phyloP scores from a whole-genome alignment of 805 yeast genomes.

The Saccharomyces jurei region DNA sequence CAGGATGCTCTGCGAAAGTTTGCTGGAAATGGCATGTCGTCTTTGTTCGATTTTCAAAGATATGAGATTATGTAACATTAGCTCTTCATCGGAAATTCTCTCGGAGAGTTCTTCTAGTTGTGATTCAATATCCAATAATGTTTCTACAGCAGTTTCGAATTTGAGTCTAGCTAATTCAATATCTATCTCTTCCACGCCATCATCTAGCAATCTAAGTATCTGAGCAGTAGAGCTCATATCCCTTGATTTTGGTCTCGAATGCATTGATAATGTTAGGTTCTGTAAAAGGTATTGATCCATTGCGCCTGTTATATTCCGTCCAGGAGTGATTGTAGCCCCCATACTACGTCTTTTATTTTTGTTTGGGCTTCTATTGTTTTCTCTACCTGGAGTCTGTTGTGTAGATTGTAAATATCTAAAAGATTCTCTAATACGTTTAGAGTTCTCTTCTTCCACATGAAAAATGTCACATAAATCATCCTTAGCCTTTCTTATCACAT shows the following conservation, averaged over 20 bases:
- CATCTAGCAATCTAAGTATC: constrained; percentile 48
- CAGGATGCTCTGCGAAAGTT: constrained; percentile 31
- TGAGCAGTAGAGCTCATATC: constrained; percentile 39
- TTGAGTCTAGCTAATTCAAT: constrained; percentile 54
- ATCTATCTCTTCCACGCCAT: constrained; percentile 60
- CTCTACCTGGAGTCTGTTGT: constrained; percentile 30
- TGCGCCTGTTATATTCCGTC: constrained; percentile 7
- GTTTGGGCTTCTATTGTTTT: constrained; percentile 26
- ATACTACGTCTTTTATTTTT: constrained; percentile 30
- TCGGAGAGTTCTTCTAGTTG: constrained; percentile 12
- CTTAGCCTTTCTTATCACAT: constrained; percentile 52
- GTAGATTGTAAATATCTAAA: constrained; percentile 33
- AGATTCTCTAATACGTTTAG: constrained; percentile 38
- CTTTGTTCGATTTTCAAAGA: constrained; percentile 28
- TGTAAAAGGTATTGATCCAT: constrained; percentile 38
- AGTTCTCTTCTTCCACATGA: constrained; percentile 40
- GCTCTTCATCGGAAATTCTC: constrained; percentile 21
- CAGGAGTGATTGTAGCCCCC: constrained; percentile 14
- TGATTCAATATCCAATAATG: constrained; percentile 29
- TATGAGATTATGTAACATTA: constrained; percentile 28
- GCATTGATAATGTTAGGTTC: constrained; percentile 53
- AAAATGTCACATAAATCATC: constrained; percentile 51
- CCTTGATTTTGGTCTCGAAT: constrained; percentile 47
- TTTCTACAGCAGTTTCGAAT: constrained; percentile 38
- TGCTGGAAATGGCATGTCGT: constrained; percentile 26